Percentiles rank a stretch among this genome's conserved stretches.
phyloP scores from a whole-genome alignment of 106 monocot species.

The Alisma plantagoaquatica region DNA sequence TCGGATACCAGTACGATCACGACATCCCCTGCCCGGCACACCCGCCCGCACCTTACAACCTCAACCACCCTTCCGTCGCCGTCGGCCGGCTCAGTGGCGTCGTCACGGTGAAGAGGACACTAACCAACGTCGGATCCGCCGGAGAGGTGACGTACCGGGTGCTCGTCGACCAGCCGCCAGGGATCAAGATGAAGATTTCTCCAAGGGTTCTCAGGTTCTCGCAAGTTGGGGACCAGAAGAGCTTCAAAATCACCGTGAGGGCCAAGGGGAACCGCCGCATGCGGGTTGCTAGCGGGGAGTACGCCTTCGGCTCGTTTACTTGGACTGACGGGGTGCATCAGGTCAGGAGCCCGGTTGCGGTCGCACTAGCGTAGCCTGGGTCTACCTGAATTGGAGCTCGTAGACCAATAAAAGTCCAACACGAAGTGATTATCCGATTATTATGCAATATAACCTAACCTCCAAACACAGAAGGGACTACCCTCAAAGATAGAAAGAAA shows the following conservation, averaged over 20 bases:
- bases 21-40: slow-evolving; percentile 37
- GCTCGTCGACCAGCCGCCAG: slow-evolving; percentile 23
- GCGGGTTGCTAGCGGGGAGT: slow-evolving; percentile 3
- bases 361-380: slow-evolving; percentile 38
- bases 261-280: background rate
- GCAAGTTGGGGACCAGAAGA: slow-evolving; percentile 33
- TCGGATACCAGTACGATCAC: slow-evolving; percentile 33
- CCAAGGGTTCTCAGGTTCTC: slow-evolving; percentile 35
- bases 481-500: too few relatives aligned
- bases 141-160: slow-evolving; percentile 29
- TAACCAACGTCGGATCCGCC: slow-evolving; percentile 65
- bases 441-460: too few relatives aligned
- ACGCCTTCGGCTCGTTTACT: slow-evolving; percentile 34
- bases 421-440: too few relatives aligned
- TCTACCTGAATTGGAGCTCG: too few relatives aligned
- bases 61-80: slow-evolving; percentile 74
- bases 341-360: slow-evolving; percentile 64
- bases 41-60: slow-evolving; percentile 24
- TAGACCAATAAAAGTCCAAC: too few relatives aligned
- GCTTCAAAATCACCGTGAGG: slow-evolving; percentile 30
- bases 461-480: too few relatives aligned
- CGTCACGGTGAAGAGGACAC: slow-evolving; percentile 29
- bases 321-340: slow-evolving; percentile 61
- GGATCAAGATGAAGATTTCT: slow-evolving; percentile 28
- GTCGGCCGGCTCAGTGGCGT: slow-evolving; percentile 27